A percentile compares a stretch with the other conserved stretches of the same genome.
phyloP scores from a whole-genome alignment of 2,329 filamentous ascomycete species.

The Didymellaceae sp. region DNA sequence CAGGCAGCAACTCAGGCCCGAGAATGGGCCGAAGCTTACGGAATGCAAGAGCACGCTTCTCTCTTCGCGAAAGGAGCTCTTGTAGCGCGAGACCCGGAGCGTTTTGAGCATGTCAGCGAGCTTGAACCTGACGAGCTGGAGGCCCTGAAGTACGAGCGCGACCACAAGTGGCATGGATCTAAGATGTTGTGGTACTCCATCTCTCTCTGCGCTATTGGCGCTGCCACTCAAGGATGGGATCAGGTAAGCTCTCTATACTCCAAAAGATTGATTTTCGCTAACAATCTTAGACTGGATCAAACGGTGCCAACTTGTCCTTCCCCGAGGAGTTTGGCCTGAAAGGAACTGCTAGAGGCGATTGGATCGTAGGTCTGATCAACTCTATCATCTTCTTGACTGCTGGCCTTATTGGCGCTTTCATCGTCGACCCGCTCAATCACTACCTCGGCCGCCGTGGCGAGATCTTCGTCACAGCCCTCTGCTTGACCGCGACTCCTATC shows the following conservation, averaged over 20 bases:
- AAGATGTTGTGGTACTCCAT: conserved; percentile 70
- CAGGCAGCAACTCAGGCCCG: conserved; percentile 63
- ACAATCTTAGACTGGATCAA: conserved; percentile 58
- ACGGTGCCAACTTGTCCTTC: conserved; percentile 66
- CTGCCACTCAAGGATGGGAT: conserved; percentile 72
- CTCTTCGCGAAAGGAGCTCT: conserved; percentile 73
- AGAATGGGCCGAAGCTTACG: conserved; percentile 66
- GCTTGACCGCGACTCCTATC: conserved; percentile 47
- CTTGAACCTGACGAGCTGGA: conserved; percentile 67
- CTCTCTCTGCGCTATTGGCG: conserved; percentile 70
- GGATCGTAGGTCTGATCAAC: conserved; percentile 44
- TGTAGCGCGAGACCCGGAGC: conserved; percentile 72
- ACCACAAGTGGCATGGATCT: conserved; percentile 69
- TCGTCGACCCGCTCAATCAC: conserved; percentile 46
- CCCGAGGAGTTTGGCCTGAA: conserved; percentile 62
- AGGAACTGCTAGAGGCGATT: conserved; percentile 29
- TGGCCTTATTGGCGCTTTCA: conserved; percentile 38
- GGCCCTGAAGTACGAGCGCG: conserved; percentile 65
- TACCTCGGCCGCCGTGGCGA: conserved; percentile 47
- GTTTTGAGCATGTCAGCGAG: conserved; percentile 67
- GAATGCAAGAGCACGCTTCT: conserved; percentile 63
- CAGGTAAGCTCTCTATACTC: not conserved
- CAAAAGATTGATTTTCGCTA: not conserved
- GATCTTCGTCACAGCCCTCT: conserved; percentile 47
- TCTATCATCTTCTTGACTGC: conserved; percentile 51